Evolutionary conservation across 805 yeast species (phyloP).

Genomic region (Barnettozyma sucrosica): DNA sequence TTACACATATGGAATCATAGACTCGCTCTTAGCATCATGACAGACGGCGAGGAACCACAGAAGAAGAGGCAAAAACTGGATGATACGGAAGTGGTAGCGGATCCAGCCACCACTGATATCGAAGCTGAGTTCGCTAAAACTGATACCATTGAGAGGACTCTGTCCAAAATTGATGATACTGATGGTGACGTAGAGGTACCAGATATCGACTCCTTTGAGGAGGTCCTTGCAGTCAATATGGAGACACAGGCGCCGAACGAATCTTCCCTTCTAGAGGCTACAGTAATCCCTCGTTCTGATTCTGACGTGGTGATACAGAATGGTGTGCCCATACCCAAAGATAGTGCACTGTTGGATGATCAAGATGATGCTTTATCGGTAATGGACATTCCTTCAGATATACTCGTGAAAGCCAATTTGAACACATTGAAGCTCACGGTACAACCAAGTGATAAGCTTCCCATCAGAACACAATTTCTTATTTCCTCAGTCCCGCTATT

Average conservation of each 20-base stretch:
- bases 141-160: not conserved
- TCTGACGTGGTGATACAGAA: conserved; percentile 7
- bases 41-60: not conserved
- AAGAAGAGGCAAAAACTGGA: not conserved
- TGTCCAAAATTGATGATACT: not conserved
- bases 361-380: not conserved
- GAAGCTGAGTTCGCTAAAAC: not conserved
- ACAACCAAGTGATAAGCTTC: conserved; percentile 47
- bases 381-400: conserved; percentile 15
- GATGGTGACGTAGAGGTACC: not conserved
- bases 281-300: not conserved
- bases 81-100: not conserved
- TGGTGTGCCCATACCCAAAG: conserved; percentile 21
- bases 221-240: not conserved
- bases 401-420: conserved; percentile 39
- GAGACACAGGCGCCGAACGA: not conserved
- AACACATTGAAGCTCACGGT: conserved; percentile 56
- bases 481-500: conserved; percentile 68
- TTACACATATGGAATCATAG: too few relatives aligned
- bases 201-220: not conserved
- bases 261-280: not conserved
- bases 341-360: conserved; percentile 16
- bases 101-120: not conserved
- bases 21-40: not conserved
- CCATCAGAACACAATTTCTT: conserved; percentile 51